Base-by-base conservation (phyloP, 306 rosid species). In the Fragaria vesca region DNA sequence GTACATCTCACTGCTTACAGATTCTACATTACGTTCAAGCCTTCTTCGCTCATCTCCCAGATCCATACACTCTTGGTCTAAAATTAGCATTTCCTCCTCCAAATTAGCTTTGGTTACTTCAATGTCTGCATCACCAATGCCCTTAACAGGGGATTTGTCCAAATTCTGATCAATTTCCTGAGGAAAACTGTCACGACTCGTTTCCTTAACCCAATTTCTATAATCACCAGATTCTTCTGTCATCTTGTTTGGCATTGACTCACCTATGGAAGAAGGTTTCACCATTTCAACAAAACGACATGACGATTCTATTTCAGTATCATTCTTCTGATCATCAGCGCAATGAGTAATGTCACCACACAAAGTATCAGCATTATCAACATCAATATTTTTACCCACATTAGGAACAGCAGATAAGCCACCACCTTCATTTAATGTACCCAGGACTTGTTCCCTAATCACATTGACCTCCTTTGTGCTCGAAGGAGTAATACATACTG, bases 11-110 rank as follows among this genome's bases (percentile, higher is more conserved):
- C 95, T 79, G 84, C 89, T 89, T 74, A 89, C 96, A 72, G 95
- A 87, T 71, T 94, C 98, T 62, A 96, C 96, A 87, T 94, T 87
- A 71, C 97, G 97, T 83, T 92, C 98, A 73, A 90, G 88, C 88
- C 83, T 88, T 82, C 88, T 89, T 86, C 84, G 98, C 83, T 94
- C 95, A 78, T 81, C 84, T 75, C 89, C 95, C 42, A 94, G 83
- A 81, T 76, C 85, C 81, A 73, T 28, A 81, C 84, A 85, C 78
- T 92, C 98, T 84, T 90, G 85, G 80, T 76, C 91, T 60, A 94
- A 91, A 79, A 85, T 69, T 63, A 71, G 80, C 76, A 94, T 85
- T 89, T 93, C 96, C 79, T 93, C 91, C 81, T 87, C 91, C 86
- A 93, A 78, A 78, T 68, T 72, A 81, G 72, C 84, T 83, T 84